Conservation (phyloP, 306 rosid genomes). For the Cucurbita pepo region DNA sequence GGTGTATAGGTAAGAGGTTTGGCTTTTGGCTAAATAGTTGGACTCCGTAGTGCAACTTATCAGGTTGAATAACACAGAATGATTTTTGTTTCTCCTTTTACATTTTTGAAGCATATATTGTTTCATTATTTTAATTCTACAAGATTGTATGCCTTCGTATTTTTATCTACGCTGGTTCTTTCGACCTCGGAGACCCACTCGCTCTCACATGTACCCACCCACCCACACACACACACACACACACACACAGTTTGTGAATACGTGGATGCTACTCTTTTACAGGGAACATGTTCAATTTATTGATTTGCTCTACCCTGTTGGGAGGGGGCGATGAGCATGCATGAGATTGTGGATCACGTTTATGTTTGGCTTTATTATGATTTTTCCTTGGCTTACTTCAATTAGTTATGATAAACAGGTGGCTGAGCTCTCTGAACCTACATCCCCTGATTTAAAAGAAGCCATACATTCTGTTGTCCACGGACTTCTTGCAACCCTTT, state of each 20-base stretch:
- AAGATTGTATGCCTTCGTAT: neutral
- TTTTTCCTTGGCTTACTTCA: neutral
- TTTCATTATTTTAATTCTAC: neutral
- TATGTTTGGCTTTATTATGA: neutral
- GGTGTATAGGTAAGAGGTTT: conserved; percentile 23
- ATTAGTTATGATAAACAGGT: conserved; percentile 33
- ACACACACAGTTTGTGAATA: neutral
- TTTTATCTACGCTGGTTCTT: neutral
- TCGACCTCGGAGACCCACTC: neutral
- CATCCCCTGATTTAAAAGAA: conserved; percentile 67
- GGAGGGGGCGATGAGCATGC: neutral
- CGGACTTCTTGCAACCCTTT: conserved; percentile 90
- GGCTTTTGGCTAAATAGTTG: conserved; percentile 18
- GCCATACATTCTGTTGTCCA: conserved; percentile 70
- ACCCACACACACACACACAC: neutral
- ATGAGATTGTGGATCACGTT: conserved; percentile 1
- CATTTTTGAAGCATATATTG: neutral
- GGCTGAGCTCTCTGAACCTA: conserved; percentile 79
- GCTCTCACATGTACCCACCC: neutral
- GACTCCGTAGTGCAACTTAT: conserved; percentile 16
- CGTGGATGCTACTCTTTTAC: neutral
- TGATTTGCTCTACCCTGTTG: neutral
- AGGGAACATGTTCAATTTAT: neutral
- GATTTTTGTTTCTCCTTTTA: neutral
- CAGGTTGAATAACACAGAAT: conserved; percentile 5